Evolutionary conservation across 2,329 filamentous ascomycete species (phyloP).

Genomic region (Talaromyces sp.): DNA sequence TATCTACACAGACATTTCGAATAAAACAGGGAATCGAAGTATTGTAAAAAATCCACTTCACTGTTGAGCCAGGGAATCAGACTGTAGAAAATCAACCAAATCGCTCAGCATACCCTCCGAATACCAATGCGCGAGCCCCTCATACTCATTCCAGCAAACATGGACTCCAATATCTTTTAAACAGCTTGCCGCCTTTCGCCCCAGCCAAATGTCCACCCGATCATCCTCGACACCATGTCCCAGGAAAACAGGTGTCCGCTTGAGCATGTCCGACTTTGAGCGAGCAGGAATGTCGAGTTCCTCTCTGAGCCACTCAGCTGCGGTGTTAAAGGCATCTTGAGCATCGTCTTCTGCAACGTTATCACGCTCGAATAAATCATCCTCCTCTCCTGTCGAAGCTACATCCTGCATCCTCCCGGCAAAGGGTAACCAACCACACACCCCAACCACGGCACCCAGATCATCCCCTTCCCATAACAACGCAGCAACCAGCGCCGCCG

Average conservation of each 20-base stretch:
- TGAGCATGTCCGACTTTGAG: constrained; percentile 11
- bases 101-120: neutral
- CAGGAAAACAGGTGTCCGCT: neutral
- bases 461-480: constrained; percentile 45
- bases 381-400: neutral
- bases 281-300: constrained; percentile 3
- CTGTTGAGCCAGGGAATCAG: neutral
- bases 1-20: too few species aligned
- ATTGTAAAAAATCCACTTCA: neutral
- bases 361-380: neutral
- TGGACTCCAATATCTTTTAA: neutral
- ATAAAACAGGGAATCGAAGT: too few species aligned
- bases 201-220: neutral
- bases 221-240: neutral
- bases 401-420: constrained; percentile 1
- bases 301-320: constrained; percentile 4
- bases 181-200: neutral
- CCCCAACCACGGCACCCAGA: constrained; percentile 13
- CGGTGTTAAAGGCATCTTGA: constrained; percentile 3
- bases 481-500: constrained; percentile 45
- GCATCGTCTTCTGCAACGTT: neutral
- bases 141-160: neutral
- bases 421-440: constrained; percentile 20
- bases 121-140: neutral
- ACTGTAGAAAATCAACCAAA: neutral